These are phyloP conservation scores for Botrytis paeoniae DNA, from an alignment of 2,329 filamentous ascomycete species.

Conservation along the genomic window DNA sequence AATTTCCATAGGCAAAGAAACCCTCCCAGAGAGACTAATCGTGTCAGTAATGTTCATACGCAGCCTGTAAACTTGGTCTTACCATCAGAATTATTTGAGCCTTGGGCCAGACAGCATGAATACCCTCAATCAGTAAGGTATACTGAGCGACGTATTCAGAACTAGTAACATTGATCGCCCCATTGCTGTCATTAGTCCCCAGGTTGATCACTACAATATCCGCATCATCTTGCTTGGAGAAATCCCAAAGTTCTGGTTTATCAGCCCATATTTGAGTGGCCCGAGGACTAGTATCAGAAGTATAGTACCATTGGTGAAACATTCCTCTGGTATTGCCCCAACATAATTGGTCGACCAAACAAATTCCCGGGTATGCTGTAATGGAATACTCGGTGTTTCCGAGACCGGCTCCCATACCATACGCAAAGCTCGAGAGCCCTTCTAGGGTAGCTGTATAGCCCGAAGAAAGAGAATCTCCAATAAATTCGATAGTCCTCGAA, in stretches of 20 bases:
- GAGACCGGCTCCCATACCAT: constrained; percentile 53
- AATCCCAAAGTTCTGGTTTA: constrained; percentile 46
- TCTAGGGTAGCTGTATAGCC: constrained; percentile 60
- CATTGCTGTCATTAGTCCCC: constrained; percentile 48
- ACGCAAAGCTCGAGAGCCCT: constrained; percentile 54
- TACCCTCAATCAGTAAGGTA: constrained; percentile 46
- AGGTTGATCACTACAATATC: constrained; percentile 48
- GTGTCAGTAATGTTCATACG: constrained; percentile 15
- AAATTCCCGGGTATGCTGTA: constrained; percentile 58
- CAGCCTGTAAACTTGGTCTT: constrained; percentile 44
- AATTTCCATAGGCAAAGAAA: constrained; percentile 51
- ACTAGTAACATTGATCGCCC: constrained; percentile 42
- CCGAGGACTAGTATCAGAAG: constrained; percentile 47
- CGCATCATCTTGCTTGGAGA: constrained; percentile 42
- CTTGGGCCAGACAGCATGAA: constrained; percentile 47
- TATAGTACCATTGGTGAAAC: constrained; percentile 56
- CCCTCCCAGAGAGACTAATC: constrained; percentile 51
- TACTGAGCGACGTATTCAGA: constrained; percentile 43
- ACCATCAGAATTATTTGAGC: constrained; percentile 45
- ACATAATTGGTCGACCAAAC: constrained; percentile 53
- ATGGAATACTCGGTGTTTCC: constrained; percentile 58
- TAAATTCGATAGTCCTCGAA: constrained; percentile 43
- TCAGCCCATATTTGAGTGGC: constrained; percentile 36
- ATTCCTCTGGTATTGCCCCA: constrained; percentile 51
- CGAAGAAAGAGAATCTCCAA: constrained; percentile 49